A percentile compares a stretch with the other conserved stretches of the same genome.
phyloP scores from a whole-genome alignment of 768 basidiomycete species.

The Tulasnella sp. region DNA sequence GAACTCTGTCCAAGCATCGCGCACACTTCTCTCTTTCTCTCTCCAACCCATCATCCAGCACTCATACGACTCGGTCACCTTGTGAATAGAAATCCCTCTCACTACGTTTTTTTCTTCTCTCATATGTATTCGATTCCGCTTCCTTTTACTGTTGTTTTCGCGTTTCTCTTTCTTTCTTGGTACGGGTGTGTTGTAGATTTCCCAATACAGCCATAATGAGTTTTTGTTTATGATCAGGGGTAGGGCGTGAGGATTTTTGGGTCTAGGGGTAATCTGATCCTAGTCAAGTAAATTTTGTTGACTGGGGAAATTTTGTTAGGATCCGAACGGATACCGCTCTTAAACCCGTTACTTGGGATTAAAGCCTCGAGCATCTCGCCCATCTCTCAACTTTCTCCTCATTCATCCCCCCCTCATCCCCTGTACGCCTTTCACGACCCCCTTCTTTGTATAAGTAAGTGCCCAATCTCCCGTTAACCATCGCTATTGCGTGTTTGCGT shows the following conservation, averaged over 20 bases:
- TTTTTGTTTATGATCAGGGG: not conserved
- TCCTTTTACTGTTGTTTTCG: not conserved
- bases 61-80: not conserved
- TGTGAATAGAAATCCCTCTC: slow-evolving; percentile 21
- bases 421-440: slow-evolving; percentile 28
- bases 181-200: slow-evolving; percentile 7
- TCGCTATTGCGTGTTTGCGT: not conserved
- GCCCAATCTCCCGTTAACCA: not conserved
- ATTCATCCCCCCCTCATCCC: slow-evolving; percentile 18
- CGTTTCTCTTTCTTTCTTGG: slow-evolving; percentile 5
- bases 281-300: slow-evolving; percentile 27
- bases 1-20: not conserved
- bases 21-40: not conserved
- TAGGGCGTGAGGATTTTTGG: slow-evolving; percentile 17
- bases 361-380: slow-evolving; percentile 25
- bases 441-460: slow-evolving; percentile 20
- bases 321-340: slow-evolving; percentile 7
- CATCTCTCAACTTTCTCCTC: slow-evolving; percentile 20
- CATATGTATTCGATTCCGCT: slow-evolving; percentile 13
- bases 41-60: not conserved
- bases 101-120: not conserved
- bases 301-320: slow-evolving; percentile 22
- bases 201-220: slow-evolving; percentile 10
- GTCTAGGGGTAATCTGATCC: slow-evolving; percentile 25
- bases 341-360: slow-evolving; percentile 26